Base-by-base conservation (phyloP, 192 early-diverging fungal species). In the Mortierella antarctica region DNA sequence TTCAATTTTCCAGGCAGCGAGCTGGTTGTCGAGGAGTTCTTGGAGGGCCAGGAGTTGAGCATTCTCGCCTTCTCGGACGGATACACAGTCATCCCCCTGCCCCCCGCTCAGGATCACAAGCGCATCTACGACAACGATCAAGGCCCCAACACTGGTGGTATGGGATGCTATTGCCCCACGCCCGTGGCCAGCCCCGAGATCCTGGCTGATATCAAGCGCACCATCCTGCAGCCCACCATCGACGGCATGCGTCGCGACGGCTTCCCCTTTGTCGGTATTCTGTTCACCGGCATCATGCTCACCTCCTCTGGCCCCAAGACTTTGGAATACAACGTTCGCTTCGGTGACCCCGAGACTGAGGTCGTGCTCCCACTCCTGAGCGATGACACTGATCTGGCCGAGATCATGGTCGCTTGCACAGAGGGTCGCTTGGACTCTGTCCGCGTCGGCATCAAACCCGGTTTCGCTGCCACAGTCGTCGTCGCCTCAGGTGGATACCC, bases 271-370 rank as follows among this genome's bases (percentile, higher is more conserved):
- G 94, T 99, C 17, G 98, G 98, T 44, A 92, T 96, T 75, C 87
- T 99, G 53, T 99, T 98, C 82, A 97, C 96, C 20, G 98, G 98
- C 20, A 88, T 98, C 44, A 99, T 99, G 95, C 86, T 99, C 53
- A 98, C 96, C 0, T 77, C 76, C n/a, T 74, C 87, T 44, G 97
- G 98, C 9, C 94, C 95, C 60, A 97, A 96, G 85, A 95, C 98
- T 11, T 88, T 99, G 41, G 98, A 99, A 84, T 99, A 95, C 92
- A 99, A 99, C 84, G 94, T 95, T 67, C 92, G 98, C 13, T 98
- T 99, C 71, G 98, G 98, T 44, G 98, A 99, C 68, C 98, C 98
- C 47, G 98, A 99, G 83, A 98, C 97, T 18, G 95, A 99, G 83
- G 95, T 93, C 7, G 93, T 97, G 11, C 88, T 99, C 58, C 97